Conservation (phyloP, 306 rosid species). For the Cucurbita moschata region DNA sequence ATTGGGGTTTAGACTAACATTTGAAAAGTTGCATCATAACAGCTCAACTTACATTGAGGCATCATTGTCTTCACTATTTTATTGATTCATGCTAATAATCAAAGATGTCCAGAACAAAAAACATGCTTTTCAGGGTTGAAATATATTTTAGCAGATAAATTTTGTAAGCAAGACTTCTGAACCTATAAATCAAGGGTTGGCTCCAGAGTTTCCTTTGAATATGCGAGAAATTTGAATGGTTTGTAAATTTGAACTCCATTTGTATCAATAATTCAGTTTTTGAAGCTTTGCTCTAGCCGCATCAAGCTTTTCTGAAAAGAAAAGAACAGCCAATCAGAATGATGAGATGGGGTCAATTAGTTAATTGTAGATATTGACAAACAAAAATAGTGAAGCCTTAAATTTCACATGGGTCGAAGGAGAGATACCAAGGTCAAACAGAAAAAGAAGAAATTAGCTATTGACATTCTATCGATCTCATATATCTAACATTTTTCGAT, state of each 20-base stretch:
- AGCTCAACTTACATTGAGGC: background rate
- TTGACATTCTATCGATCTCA: no score
- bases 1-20: background rate
- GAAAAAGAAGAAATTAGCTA: background rate
- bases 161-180: background rate
- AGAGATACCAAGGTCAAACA: background rate
- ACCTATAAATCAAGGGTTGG: background rate
- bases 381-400: background rate
- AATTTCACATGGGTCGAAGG: background rate
- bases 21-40: background rate
- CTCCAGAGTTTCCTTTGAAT: background rate
- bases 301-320: conserved; percentile 38
- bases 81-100: no score
- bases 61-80: background rate
- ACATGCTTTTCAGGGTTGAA: background rate
- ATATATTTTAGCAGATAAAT: background rate
- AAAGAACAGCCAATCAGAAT: background rate
- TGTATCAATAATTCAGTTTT: conserved; percentile 22
- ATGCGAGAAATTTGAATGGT: background rate
- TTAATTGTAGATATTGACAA: background rate
- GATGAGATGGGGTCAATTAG: background rate
- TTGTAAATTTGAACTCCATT: background rate
- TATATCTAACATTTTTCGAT: background rate
- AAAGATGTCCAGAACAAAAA: background rate
- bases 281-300: conserved; percentile 35